Conservation (phyloP, 2,329 filamentous ascomycete genomes). For the Colletotrichum aenigma region DNA sequence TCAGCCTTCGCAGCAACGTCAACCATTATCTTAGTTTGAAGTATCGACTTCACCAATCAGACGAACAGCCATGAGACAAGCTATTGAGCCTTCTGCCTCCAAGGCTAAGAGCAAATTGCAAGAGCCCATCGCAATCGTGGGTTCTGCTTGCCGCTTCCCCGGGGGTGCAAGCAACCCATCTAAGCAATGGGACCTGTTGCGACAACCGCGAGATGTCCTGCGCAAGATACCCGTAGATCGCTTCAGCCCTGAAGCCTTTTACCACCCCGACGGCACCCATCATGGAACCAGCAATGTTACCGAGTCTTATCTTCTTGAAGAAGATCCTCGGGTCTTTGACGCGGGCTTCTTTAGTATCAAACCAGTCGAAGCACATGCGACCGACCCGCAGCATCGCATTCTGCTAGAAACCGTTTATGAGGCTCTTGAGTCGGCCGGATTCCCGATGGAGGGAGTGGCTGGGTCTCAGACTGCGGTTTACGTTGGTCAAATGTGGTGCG, state of each 20-base stretch:
- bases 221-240: conserved; percentile 32
- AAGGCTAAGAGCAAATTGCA: not conserved
- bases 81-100: not conserved
- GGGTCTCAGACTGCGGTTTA: conserved; percentile 34
- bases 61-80: not conserved
- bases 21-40: not conserved
- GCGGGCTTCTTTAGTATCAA: conserved; percentile 35
- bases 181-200: not conserved
- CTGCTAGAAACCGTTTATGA: conserved; percentile 40
- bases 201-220: not conserved
- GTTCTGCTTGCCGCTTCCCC: conserved; percentile 1
- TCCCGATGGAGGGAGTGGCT: conserved; percentile 24
- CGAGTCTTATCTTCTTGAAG: conserved; percentile 23
- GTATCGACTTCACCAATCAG: not conserved
- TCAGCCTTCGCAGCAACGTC: not conserved
- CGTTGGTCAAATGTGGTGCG: conserved; percentile 32
- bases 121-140: conserved; percentile 6
- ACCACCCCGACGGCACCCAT: not conserved
- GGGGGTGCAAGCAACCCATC: not conserved
- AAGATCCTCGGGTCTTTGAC: conserved; percentile 25
- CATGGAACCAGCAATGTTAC: conserved; percentile 24
- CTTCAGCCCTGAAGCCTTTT: not conserved
- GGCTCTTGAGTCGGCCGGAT: conserved; percentile 35
- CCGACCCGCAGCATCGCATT: conserved; percentile 36
- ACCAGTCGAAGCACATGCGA: conserved; percentile 31